Evolutionary conservation across 306 rosid species (phyloP).

Genomic region (Clitoria ternatea): DNA sequence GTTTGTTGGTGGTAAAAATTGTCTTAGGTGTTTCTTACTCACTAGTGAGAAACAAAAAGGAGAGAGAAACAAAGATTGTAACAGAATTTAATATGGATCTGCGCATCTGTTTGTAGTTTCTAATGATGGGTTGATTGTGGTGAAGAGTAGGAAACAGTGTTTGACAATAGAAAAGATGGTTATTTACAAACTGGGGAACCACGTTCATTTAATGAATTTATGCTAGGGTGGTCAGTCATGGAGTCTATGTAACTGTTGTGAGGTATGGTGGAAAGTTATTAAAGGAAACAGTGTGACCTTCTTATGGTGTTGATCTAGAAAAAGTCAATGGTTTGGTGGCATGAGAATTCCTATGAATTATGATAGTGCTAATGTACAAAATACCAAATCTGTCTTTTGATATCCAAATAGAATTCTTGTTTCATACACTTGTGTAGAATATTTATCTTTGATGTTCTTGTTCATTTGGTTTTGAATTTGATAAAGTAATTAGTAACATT

Average conservation of each 20-base stretch:
- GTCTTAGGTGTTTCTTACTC: background rate
- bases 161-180: background rate
- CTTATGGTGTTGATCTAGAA: slow-evolving; percentile 1
- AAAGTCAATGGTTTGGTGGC: background rate
- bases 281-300: background rate
- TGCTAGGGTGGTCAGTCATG: background rate
- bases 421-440: background rate
- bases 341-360: background rate
- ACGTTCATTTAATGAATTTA: background rate
- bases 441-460: slow-evolving; percentile 12
- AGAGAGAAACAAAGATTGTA: background rate
- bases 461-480: slow-evolving; percentile 19
- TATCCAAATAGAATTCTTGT: background rate
- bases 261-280: slow-evolving; percentile 3
- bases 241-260: background rate
- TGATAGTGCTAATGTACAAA: background rate
- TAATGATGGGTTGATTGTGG: background rate
- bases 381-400: slow-evolving; percentile 13
- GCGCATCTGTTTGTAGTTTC: background rate
- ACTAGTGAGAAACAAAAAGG: background rate
- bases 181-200: background rate
- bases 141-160: background rate
- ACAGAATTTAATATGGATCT: background rate
- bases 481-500: slow-evolving; percentile 27
- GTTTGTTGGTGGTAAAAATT: slow-evolving; percentile 12